Base-by-base conservation (phyloP, 176 grass and related monocot species). In the Eleusine coracana region DNA sequence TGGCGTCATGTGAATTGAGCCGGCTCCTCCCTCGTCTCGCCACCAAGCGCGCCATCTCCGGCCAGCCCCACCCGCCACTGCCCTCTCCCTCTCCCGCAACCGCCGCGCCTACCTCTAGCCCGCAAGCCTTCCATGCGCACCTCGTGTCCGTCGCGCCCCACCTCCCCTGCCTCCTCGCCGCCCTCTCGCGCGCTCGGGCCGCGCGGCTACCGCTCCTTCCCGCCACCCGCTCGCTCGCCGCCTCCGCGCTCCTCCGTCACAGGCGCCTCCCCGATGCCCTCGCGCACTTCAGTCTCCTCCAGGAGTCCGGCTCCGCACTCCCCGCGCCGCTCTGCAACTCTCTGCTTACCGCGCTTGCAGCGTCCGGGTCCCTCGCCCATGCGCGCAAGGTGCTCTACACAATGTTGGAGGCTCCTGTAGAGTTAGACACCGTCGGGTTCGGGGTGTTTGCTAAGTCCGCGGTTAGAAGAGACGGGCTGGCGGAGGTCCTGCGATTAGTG, bases 371-470 rank as follows among this genome's bases (percentile, higher is more conserved):
- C 16, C 67, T 91, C 63, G 46, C 8, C 1, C 64, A 82, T 25
- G 95, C 92, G 38, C 78, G 70, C 65, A 92, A 77, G 88, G 36
- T 92, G 86, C 89, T 94, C 78, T 88, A 75, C 39, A 87, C 83
- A 94, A 94, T 97, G 90, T 68, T 94, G 7, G 11, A 0, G 0
- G 49, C 67, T 25, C 40, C 34, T 5, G 15, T 91, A 21, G 68
- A 78, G 25, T 34, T 88, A 54, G 76, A 87, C 63, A 89, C 90
- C 0, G 51, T 92, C 15, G 90, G 92, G 25, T 97, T 97, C 71
- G 92, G 90, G 67, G 88, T 94, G 60, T 92, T 92, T 49, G 79
- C 75, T 15, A 85, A 85, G 59, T 4, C 27, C 12, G 27, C 34
- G 11, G 4, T 11, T 6, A 65, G 62, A 29, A 65, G 3, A 14